These are phyloP conservation scores for Mesembryanthemum crystallinum DNA, from an alignment of 148 eudicot genomes.

Conservation along the genomic window DNA sequence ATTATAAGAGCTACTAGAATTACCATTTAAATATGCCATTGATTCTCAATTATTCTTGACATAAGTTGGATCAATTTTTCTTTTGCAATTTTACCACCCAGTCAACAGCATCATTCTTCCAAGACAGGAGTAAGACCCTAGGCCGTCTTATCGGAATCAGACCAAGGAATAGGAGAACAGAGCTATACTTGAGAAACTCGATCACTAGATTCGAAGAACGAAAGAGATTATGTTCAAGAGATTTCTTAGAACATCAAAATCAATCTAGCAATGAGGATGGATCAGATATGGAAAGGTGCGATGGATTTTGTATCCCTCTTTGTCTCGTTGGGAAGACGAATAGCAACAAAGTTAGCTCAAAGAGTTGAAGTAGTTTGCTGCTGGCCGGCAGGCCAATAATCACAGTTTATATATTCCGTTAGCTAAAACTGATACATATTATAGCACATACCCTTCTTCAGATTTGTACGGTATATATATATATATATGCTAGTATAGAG, in stretches of 20 bases:
- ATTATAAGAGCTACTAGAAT: too few relatives aligned
- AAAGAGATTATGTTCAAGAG: neutral
- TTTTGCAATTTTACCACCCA: constrained; percentile 2
- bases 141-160: constrained; percentile 54
- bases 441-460: neutral
- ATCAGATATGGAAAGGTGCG: constrained; percentile 14
- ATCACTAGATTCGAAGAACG: neutral
- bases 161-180: constrained; percentile 33
- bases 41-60: neutral
- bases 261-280: neutral
- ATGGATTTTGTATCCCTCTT: constrained; percentile 51
- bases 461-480: neutral
- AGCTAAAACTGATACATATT: neutral
- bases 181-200: constrained; percentile 17
- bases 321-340: constrained; percentile 19
- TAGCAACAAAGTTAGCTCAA: neutral
- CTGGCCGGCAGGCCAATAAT: neutral
- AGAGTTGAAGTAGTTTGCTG: neutral
- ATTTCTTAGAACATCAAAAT: neutral
- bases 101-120: constrained; percentile 67
- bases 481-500: constrained; percentile 10
- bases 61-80: neutral
- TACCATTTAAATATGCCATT: neutral
- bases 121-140: constrained; percentile 52
- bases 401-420: neutral